A percentile compares a stretch with the other conserved stretches of the same genome.
phyloP scores from a whole-genome alignment of 2,329 filamentous ascomycete genomes.

The Salinomyces thailandicus region DNA sequence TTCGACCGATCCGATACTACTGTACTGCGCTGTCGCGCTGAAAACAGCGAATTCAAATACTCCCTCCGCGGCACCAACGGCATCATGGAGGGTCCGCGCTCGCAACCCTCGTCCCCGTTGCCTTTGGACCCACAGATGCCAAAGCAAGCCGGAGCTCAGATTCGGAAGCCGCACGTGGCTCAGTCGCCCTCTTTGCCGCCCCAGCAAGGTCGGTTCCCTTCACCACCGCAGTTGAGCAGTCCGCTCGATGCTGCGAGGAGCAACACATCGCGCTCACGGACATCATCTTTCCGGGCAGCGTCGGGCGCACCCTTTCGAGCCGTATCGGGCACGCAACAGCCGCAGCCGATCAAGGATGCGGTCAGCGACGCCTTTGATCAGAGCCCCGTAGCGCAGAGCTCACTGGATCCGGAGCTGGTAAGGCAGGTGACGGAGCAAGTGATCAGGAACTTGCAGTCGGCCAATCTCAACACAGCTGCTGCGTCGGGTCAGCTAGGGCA shows the following conservation, averaged over 20 bases:
- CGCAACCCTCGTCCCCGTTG: not conserved
- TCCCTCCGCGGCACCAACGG: not conserved
- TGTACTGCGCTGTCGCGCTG: too few species aligned
- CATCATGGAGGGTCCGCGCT: not conserved
- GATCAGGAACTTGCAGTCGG: slow-evolving; percentile 27
- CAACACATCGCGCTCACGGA: slow-evolving; percentile 8
- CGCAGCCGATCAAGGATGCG: slow-evolving; percentile 43
- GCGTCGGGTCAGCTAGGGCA: slow-evolving; percentile 20
- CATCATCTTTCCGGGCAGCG: slow-evolving; percentile 1
- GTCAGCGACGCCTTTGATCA: slow-evolving; percentile 47
- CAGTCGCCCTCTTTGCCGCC: too few species aligned
- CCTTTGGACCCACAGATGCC: not conserved
- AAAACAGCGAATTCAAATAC: too few species aligned
- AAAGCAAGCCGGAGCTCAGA: not conserved
- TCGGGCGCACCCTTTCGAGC: slow-evolving; percentile 5
- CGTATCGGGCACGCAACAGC: slow-evolving; percentile 15
- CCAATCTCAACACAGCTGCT: slow-evolving; percentile 14
- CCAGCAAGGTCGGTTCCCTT: too few species aligned
- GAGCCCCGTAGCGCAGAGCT: slow-evolving; percentile 36
- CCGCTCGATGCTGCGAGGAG: not conserved
- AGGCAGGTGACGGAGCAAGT: slow-evolving; percentile 48
- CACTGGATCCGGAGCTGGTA: slow-evolving; percentile 50
- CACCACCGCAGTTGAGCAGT: not conserved
- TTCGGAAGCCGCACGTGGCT: not conserved
- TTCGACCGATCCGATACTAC: too few species aligned